Conservation (phyloP, 1,284 basidiomycete species). For the Ustilago nuda region DNA sequence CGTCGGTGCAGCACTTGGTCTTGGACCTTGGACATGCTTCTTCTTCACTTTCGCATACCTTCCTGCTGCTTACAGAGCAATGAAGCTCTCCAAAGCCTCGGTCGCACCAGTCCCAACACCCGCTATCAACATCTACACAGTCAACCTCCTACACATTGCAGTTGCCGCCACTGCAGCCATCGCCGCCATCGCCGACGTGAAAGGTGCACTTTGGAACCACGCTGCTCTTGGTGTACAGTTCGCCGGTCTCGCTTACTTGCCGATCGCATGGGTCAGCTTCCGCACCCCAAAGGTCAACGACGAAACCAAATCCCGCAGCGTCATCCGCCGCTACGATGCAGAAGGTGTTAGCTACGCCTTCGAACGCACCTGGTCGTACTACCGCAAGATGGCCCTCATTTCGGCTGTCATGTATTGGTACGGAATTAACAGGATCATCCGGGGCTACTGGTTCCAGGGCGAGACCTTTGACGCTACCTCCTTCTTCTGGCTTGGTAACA, state of each 20-base stretch:
- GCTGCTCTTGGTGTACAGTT: constrained; percentile 38
- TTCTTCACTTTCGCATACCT: constrained; percentile 33
- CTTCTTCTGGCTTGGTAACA: constrained; percentile 47
- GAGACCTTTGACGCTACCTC: constrained; percentile 38
- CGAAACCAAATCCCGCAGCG: constrained; percentile 30
- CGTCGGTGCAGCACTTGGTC: constrained; percentile 35
- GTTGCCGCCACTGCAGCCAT: constrained; percentile 19
- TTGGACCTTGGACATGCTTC: constrained; percentile 40
- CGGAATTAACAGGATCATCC: constrained; percentile 46
- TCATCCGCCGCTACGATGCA: constrained; percentile 43
- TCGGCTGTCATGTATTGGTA: constrained; percentile 55
- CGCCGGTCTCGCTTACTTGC: constrained; percentile 29
- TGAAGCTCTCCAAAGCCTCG: constrained; percentile 37
- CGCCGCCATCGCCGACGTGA: constrained; percentile 19
- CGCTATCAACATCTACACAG: constrained; percentile 43
- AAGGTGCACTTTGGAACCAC: constrained; percentile 30
- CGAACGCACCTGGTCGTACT: constrained; percentile 57
- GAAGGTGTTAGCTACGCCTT: constrained; percentile 54
- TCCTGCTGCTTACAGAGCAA: constrained; percentile 32
- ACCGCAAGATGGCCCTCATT: constrained; percentile 48
- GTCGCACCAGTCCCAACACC: constrained; percentile 45
- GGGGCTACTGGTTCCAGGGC: constrained; percentile 21
- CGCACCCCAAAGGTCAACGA: constrained; percentile 45
- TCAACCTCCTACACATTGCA: constrained; percentile 35
- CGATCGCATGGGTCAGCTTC: constrained; percentile 43